These are phyloP conservation scores for Yarrowia sp. DNA, from an alignment of 805 yeast genomes.

Conservation along the genomic window DNA sequence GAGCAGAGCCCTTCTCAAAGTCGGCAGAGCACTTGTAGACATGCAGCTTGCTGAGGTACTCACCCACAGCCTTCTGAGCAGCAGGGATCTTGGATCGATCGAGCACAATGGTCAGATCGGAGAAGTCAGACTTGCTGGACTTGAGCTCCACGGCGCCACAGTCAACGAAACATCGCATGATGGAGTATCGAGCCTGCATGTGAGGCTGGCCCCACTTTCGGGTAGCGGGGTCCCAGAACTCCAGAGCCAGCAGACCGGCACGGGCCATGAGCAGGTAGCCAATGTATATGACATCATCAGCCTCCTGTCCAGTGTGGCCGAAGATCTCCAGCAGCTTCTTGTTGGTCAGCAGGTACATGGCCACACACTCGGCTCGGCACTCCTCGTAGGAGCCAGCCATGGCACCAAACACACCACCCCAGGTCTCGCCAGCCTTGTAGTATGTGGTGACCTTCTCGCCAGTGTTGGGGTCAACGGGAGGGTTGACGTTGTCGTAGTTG, in stretches of 20 bases:
- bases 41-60: conserved; percentile 68
- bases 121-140: conserved; percentile 46
- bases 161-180: conserved; percentile 67
- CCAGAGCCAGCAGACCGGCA: conserved; percentile 79
- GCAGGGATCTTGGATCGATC: conserved; percentile 61
- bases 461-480: conserved; percentile 57
- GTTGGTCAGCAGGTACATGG: conserved; percentile 72
- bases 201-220: conserved; percentile 93
- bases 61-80: conserved; percentile 72
- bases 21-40: conserved; percentile 77
- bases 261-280: conserved; percentile 81
- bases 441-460: conserved; percentile 62
- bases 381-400: conserved; percentile 87
- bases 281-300: conserved; percentile 60
- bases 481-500: conserved; percentile 64
- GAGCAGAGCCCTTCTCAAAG: conserved; percentile 57
- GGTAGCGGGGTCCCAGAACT: conserved; percentile 80
- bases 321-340: conserved; percentile 66
- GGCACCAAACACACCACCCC: conserved; percentile 84
- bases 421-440: conserved; percentile 79
- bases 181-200: conserved; percentile 88
- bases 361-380: conserved; percentile 89
- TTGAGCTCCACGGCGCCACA: conserved; percentile 57
- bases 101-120: conserved; percentile 58
- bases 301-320: conserved; percentile 57